Base-by-base conservation (phyloP, 176 grass and related monocot genomes). In the Puya raimondii region DNA sequence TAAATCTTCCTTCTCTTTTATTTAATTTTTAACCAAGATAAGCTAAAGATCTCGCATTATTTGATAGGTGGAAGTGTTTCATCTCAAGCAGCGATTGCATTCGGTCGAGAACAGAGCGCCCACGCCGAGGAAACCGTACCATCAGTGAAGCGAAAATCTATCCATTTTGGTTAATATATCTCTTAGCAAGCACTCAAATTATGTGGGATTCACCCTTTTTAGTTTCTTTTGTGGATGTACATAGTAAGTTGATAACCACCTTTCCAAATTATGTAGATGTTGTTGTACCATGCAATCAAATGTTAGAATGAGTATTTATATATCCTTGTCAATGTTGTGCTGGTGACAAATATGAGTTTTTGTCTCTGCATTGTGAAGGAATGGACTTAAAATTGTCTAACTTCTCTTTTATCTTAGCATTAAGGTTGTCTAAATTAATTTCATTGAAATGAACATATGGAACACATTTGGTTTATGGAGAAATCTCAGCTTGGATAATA, bases 1-100 rank as follows among this genome's bases (percentile, higher is more conserved):
- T 53, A 33, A 33, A 48, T 18, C 22, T 16, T 76, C 67, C 67
- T 71, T 56, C 17, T 50, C 23, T 9, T 53, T 10, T 50, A 25
- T 56, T 29, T 7, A 68, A 23, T 52, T 81, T 47, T 78, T 69
- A 17, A 21, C 13, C 4, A 70, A 33, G 26, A 11, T 64, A 22
- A 53, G 17, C 18, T 53, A 18, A n/a, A 20, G 57, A 65, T 23
- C 49, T 78, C 23, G 29, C 47, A 64, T 56, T 78, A 63, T 76
- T 77, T 84, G 14, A 14, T 79, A 99, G 94, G 83, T 90, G 57
- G 94, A 99, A 81, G 75, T 88, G 16, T 93, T 88, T 76, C 87
- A 91, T 76, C 78, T 93, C 73, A 99, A 99, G 77, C 87, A 93
- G 73, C 87, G 84, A 74, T 53, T 89, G 47, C 88, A 97, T 27